These are phyloP conservation scores for Tylopilus subfusipes DNA, from an alignment of 768 basidiomycete genomes.

Conservation along the genomic window DNA sequence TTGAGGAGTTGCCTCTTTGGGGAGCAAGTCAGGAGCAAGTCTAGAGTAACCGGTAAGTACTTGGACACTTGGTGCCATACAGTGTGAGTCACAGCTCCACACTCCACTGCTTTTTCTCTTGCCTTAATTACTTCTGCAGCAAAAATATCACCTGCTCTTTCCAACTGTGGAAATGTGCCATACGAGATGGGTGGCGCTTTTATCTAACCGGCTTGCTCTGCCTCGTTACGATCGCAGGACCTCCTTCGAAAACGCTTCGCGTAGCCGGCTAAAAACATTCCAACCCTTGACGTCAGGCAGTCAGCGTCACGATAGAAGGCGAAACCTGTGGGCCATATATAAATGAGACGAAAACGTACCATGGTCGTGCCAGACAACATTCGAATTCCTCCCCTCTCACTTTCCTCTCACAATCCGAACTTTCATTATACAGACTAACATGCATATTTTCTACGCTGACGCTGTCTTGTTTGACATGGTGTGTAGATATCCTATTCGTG, in stretches of 20 bases:
- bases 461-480: constrained; percentile 72
- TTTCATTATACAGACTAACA: constrained; percentile 23
- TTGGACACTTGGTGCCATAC: background rate
- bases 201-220: constrained; percentile 3
- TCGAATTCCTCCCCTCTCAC: constrained; percentile 1
- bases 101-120: background rate
- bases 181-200: constrained; percentile 8
- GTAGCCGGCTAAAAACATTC: background rate
- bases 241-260: background rate
- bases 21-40: background rate
- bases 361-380: constrained; percentile 10
- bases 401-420: background rate
- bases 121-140: background rate
- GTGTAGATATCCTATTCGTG: constrained; percentile 6
- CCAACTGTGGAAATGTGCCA: background rate
- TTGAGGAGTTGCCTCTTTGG: constrained; percentile 17
- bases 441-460: constrained; percentile 45
- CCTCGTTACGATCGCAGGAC: constrained; percentile 8
- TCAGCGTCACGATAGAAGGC: constrained; percentile 3
- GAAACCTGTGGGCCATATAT: constrained; percentile 15
- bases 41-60: background rate
- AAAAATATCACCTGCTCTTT: background rate
- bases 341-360: constrained; percentile 10
- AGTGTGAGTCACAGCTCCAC: constrained; percentile 4
- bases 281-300: constrained; percentile 31